Conservation (phyloP, 805 yeast species). For the Ogataea wickerhamii region DNA sequence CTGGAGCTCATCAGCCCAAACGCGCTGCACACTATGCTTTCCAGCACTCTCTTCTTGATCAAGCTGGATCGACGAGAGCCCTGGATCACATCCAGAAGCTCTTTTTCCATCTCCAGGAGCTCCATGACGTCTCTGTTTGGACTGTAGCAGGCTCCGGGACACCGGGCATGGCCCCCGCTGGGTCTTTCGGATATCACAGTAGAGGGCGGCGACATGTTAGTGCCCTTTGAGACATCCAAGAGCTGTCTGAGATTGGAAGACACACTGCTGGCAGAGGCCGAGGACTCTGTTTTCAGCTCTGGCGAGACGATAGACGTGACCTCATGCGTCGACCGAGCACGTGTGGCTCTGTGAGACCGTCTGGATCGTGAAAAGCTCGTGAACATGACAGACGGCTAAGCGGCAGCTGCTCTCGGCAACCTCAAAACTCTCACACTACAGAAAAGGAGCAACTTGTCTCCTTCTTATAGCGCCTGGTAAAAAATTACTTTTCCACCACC, state of each 20-base stretch:
- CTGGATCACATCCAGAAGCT: slow-evolving; percentile 9
- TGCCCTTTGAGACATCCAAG: slow-evolving; percentile 10
- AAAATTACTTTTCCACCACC: too few relatives aligned
- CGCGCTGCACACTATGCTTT: slow-evolving; percentile 11
- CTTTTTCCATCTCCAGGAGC: slow-evolving; percentile 14
- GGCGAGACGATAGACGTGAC: background rate
- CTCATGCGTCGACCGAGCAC: background rate
- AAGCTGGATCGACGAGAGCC: slow-evolving; percentile 8
- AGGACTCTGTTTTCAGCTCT: slow-evolving; percentile 7
- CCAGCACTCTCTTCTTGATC: slow-evolving; percentile 12
- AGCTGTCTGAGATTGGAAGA: slow-evolving; percentile 17
- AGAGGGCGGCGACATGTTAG: background rate
- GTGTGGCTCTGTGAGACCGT: slow-evolving; percentile 2
- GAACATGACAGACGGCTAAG: too few relatives aligned
- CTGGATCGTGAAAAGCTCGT: slow-evolving; percentile 9
- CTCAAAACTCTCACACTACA: too few relatives aligned
- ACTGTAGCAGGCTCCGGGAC: background rate
- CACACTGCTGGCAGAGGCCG: slow-evolving; percentile 14
- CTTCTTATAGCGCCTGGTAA: too few relatives aligned
- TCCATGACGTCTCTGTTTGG: slow-evolving; percentile 5
- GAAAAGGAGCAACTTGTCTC: too few relatives aligned
- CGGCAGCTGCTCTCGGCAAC: too few relatives aligned
- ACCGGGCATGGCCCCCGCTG: background rate
- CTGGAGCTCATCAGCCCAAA: slow-evolving; percentile 17
- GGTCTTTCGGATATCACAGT: slow-evolving; percentile 2